These are phyloP conservation scores for Penicillium sp. DNA, from an alignment of 2,329 filamentous ascomycete genomes.

Conservation along the genomic window DNA sequence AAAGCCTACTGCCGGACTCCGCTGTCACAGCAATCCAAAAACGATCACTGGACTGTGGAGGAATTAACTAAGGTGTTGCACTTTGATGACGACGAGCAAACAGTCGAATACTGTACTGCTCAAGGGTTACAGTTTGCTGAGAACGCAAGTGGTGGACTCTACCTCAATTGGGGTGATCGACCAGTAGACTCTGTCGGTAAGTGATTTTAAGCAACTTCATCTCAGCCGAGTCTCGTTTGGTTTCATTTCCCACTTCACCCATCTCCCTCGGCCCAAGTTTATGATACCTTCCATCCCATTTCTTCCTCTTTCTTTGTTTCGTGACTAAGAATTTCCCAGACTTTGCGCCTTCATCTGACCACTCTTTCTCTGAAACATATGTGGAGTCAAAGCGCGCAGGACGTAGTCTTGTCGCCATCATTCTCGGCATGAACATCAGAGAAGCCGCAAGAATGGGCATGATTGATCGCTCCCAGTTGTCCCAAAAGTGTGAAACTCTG, in stretches of 20 bases:
- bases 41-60: conserved; percentile 50
- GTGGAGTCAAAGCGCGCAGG: conserved; percentile 53
- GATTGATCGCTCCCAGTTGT: conserved; percentile 38
- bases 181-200: conserved; percentile 43
- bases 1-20: conserved; percentile 44
- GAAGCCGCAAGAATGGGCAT: conserved; percentile 44
- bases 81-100: conserved; percentile 50
- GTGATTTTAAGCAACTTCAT: background rate
- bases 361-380: conserved; percentile 46
- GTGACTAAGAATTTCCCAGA: conserved; percentile 19
- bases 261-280: background rate
- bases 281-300: background rate
- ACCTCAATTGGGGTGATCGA: conserved; percentile 44
- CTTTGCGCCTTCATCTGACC: conserved; percentile 40
- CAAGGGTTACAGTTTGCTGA: conserved; percentile 46
- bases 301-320: background rate
- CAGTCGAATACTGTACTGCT: conserved; percentile 45
- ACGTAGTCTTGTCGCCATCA: conserved; percentile 49
- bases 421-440: conserved; percentile 48
- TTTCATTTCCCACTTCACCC: background rate
- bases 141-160: conserved; percentile 40
- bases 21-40: conserved; percentile 41
- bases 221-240: background rate
- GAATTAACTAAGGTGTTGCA: conserved; percentile 46
- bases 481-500: conserved; percentile 18